These are phyloP conservation scores for Exophiala sideris DNA, from an alignment of 2,329 filamentous ascomycete genomes.

Conservation along the genomic window DNA sequence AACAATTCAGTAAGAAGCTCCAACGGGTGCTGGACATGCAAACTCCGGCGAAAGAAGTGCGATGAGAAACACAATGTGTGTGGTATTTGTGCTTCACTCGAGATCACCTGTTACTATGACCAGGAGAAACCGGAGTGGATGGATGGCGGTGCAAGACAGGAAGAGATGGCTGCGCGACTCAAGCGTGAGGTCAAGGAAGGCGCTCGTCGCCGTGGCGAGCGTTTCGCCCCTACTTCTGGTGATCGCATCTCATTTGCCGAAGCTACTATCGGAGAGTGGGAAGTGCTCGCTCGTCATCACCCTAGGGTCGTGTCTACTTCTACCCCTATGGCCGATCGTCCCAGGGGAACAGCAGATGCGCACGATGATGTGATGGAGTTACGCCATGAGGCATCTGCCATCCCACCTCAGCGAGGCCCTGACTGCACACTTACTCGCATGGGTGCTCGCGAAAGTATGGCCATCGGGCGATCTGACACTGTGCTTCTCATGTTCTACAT, in stretches of 20 bases:
- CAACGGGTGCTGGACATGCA: conserved; percentile 56
- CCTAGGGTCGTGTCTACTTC: no score
- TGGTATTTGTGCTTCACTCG: conserved; percentile 49
- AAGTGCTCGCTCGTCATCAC: neutral
- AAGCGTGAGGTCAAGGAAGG: conserved; percentile 58
- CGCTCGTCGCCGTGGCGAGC: conserved; percentile 42
- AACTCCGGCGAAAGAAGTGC: conserved; percentile 61
- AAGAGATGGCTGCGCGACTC: conserved; percentile 51
- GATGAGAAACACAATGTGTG: conserved; percentile 55
- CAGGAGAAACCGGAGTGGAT: conserved; percentile 56
- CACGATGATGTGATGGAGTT: neutral
- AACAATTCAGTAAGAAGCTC: neutral
- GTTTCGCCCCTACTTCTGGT: conserved; percentile 3
- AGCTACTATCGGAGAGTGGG: conserved; percentile 8
- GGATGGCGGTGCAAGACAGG: conserved; percentile 51
- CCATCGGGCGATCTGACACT: conserved; percentile 22
- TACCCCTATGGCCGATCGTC: no score
- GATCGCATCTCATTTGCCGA: conserved; percentile 6
- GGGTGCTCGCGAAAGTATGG: conserved; percentile 9
- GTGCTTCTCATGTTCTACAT: conserved; percentile 57
- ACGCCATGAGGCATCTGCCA: neutral
- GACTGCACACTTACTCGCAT: neutral
- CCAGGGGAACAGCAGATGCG: neutral
- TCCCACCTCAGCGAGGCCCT: neutral
- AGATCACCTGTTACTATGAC: conserved; percentile 55